Evolutionary conservation across 164 flowering plant species (phyloP), one percentile per base, ranked within the genome.

Genomic region (Sedum album): DNA sequence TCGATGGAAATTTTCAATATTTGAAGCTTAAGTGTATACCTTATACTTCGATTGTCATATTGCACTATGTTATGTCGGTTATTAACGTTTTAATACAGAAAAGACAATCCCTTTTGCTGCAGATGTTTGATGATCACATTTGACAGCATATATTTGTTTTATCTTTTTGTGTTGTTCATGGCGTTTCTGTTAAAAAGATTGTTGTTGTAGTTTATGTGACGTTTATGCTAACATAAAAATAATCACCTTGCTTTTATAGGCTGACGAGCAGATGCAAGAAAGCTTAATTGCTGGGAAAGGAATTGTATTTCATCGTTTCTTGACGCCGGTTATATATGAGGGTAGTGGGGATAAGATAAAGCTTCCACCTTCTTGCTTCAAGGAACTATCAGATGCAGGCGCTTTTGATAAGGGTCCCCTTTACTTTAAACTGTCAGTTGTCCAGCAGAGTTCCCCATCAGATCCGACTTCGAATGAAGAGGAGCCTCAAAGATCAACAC

Each of bases 391-490:
- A 44, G 87, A 86, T 74, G 94, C 91, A 75, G 90, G 93, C 65
- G 96, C 93, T 67, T 81, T 93, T 39, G 97, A 93, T 74, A 89
- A 93, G 76, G 97, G 98, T n/a, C 98, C 98, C 1, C 65, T 91
- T 75, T 84, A 89, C 78, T 93, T 93, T 69, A 77, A 67, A 46
- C 51, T 93, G 39, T 82, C 91, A 42, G 76, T 84, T 31, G 73
- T 81, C 73, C 77, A 81, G 60, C 84, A 83, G 68, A 85, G 75
- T 53, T 67, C 63, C 55, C 41, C 71, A 66, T 25, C 73, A 23
- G 77, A 73, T 41, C n/a, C 51, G 15, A 70, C 67, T 55, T 73
- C 39, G 42, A 41, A 72, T 70, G 82, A 75, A 46, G 68, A 70
- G 35, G 70, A 78, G 61, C 73, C 73, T 49, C 51, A 49, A 11